These are phyloP conservation scores for Helotiales sp. DNA, from an alignment of 2,329 filamentous ascomycete genomes.

Conservation along the genomic window DNA sequence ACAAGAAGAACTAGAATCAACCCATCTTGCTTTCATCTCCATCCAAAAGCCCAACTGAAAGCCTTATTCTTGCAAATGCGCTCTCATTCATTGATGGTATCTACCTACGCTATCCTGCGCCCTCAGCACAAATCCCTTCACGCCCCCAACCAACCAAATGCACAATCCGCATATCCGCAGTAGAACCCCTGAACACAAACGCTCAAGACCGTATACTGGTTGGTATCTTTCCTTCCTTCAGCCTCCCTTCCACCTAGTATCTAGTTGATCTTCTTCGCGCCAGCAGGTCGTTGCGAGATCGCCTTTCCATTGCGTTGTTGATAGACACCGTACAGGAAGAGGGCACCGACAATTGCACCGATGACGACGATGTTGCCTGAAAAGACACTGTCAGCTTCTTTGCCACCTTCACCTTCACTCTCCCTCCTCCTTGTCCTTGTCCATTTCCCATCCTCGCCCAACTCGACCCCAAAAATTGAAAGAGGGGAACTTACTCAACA, in stretches of 20 bases:
- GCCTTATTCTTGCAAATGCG: background rate
- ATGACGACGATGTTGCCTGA: constrained; percentile 40
- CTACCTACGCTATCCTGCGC: constrained; percentile 9
- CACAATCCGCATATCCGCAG: background rate
- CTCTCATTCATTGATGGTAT: constrained; percentile 20
- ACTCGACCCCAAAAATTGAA: too few species aligned
- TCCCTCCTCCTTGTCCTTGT: too few species aligned
- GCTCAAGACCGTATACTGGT: too few species aligned
- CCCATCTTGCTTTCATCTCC: too few species aligned
- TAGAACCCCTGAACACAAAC: background rate
- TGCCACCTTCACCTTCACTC: background rate
- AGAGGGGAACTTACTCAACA: constrained; percentile 35
- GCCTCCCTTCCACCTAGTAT: background rate
- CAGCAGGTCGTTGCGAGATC: constrained; percentile 16
- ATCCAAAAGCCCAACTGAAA: too few species aligned
- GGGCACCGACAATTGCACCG: constrained; percentile 27
- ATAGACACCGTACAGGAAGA: constrained; percentile 37
- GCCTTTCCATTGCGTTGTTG: constrained; percentile 34
- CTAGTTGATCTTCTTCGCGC: constrained; percentile 32
- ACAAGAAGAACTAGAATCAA: too few species aligned
- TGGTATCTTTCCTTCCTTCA: too few species aligned
- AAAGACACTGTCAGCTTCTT: constrained; percentile 1
- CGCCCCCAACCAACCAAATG: background rate
- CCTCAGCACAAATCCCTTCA: background rate
- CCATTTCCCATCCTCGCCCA: too few species aligned